A percentile compares a stretch with the other conserved stretches of the same genome.
Conservation (phyloP, 2,329 filamentous ascomycete species). For the Stromatinia cepivora region DNA sequence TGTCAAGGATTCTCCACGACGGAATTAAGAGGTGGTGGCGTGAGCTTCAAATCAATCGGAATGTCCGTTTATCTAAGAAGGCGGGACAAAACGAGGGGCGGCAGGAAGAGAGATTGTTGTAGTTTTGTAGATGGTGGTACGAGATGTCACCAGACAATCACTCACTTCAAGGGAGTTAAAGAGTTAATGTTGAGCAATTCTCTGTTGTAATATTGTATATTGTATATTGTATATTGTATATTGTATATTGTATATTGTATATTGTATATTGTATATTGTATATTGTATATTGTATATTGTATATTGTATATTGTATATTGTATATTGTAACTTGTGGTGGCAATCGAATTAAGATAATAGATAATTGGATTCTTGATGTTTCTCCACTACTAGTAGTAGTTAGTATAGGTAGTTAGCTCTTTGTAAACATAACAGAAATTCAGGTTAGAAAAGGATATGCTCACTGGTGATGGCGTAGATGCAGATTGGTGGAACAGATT, state of each 20-base stretch:
- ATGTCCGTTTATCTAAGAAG: constrained; percentile 8
- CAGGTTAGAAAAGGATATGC: too few relatives aligned
- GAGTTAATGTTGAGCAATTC: neutral
- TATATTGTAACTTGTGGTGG: neutral
- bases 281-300: neutral
- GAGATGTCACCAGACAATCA: neutral
- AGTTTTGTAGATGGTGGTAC: neutral
- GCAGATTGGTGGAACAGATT: too few relatives aligned
- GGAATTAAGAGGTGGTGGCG: constrained; percentile 17
- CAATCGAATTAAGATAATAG: constrained; percentile 8
- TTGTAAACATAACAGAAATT: too few relatives aligned
- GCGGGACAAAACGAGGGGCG: neutral
- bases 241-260: neutral
- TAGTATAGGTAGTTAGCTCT: neutral
- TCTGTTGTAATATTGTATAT: neutral
- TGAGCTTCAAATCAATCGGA: constrained; percentile 16
- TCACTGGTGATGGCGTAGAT: too few relatives aligned
- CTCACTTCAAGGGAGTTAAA: neutral
- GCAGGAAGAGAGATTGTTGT: neutral
- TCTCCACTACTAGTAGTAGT: too few relatives aligned
- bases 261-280: neutral
- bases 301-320: neutral
- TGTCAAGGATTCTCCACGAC: constrained; percentile 21
- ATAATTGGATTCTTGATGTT: neutral
- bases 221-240: neutral